A percentile compares a stretch with the other conserved stretches of the same genome.
Evolutionary conservation across 768 basidiomycete species (phyloP).

Genomic region (Neoboletus magnificus): DNA sequence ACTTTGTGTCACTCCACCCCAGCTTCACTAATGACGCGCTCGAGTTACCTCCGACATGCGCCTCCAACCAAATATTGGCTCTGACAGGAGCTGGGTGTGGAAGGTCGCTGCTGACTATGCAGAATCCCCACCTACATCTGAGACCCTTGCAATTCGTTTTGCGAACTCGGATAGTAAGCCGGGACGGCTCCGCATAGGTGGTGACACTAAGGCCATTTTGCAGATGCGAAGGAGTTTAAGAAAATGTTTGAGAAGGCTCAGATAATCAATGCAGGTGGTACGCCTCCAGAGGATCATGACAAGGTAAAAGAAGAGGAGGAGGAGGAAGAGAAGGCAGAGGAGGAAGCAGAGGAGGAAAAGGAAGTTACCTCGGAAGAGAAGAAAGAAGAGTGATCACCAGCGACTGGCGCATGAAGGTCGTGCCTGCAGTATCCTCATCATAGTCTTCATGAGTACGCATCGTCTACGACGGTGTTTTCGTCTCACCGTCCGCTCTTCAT

Average conservation of each 20-base stretch:
- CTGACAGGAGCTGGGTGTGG: constrained; percentile 99
- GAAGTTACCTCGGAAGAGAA: constrained; percentile 31
- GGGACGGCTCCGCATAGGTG: background rate
- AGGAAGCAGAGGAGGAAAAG: constrained; percentile 30
- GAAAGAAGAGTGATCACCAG: constrained; percentile 27
- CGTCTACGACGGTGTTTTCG: constrained; percentile 3
- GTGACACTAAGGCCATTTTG: constrained; percentile 34
- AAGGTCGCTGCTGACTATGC: constrained; percentile 95
- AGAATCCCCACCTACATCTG: constrained; percentile 83
- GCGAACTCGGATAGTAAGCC: constrained; percentile 91
- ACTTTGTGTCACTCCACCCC: background rate
- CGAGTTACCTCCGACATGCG: constrained; percentile 87
- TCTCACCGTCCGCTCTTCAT: constrained; percentile 4
- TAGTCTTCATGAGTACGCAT: constrained; percentile 10
- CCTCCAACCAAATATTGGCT: constrained; percentile 96
- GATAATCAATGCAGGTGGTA: constrained; percentile 50
- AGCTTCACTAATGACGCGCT: constrained; percentile 2
- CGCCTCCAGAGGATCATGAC: constrained; percentile 24
- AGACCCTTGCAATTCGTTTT: constrained; percentile 97
- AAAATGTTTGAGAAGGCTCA: constrained; percentile 83
- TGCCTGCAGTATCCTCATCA: constrained; percentile 2
- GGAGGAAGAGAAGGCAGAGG: constrained; percentile 27
- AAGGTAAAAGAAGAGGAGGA: constrained; percentile 25
- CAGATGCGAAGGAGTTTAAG: constrained; percentile 84
- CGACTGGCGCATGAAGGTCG: background rate